Conservation (phyloP, 805 yeast species). For the Kluyveromyces nonfermentans region DNA sequence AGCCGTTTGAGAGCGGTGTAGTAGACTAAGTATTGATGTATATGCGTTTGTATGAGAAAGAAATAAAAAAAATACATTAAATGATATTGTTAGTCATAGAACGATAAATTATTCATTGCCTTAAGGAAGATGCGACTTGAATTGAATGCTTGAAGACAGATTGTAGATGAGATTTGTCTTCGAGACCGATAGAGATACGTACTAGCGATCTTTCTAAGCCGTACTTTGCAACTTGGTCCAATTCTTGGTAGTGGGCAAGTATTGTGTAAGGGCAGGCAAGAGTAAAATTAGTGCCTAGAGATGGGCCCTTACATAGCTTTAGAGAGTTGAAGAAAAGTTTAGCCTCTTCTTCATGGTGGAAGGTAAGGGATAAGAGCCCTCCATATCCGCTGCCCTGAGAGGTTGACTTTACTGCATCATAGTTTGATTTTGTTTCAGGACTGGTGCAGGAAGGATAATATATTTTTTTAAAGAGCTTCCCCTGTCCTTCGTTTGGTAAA, state of each 20-base stretch:
- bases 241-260: conserved; percentile 73
- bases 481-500: conserved; percentile 29
- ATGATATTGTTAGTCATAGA: neutral
- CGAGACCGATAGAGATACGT: conserved; percentile 79
- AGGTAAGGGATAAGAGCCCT: conserved; percentile 68
- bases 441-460: conserved; percentile 57
- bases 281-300: conserved; percentile 75
- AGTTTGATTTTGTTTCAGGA: conserved; percentile 46
- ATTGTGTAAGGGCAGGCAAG: conserved; percentile 85
- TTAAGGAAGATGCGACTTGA: conserved; percentile 19
- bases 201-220: conserved; percentile 74
- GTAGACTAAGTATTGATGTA: neutral
- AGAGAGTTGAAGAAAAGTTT: conserved; percentile 59
- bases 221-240: conserved; percentile 71
- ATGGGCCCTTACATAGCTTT: conserved; percentile 60
- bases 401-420: conserved; percentile 57
- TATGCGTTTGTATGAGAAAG: neutral
- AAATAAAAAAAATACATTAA: conserved; percentile 1
- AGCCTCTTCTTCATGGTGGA: conserved; percentile 56
- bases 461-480: conserved; percentile 45
- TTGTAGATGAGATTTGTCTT: conserved; percentile 52
- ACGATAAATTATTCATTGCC: neutral
- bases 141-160: conserved; percentile 44
- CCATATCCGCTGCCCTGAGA: conserved; percentile 72
- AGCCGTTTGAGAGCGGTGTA: neutral